Evolutionary conservation across 2,329 filamentous ascomycete species (phyloP).

Genomic region (Emergomyces orientalis): DNA sequence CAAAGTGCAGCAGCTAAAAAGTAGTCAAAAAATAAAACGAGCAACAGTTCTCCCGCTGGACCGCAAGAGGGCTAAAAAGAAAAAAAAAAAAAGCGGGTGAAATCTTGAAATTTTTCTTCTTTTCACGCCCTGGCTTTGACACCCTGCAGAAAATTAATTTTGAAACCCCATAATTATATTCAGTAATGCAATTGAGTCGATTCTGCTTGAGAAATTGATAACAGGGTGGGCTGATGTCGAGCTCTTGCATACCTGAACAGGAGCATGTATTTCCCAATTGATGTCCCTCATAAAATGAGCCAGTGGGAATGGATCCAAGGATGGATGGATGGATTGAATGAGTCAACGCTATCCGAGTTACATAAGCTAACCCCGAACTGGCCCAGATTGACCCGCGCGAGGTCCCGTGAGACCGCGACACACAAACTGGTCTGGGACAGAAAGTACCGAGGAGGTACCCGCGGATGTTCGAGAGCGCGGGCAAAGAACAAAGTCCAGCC

Average conservation of each 20-base stretch:
- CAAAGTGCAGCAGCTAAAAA: not conserved
- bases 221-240: no score
- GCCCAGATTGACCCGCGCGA: not conserved
- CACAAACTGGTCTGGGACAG: no score
- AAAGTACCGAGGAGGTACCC: not conserved
- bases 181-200: not conserved
- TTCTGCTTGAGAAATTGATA: not conserved
- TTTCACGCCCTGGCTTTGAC: not conserved
- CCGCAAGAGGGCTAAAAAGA: not conserved
- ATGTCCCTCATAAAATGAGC: no score
- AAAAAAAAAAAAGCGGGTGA: not conserved
- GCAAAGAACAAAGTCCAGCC: not conserved
- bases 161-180: no score
- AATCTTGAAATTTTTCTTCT: not conserved
- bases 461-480: not conserved
- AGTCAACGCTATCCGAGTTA: not conserved
- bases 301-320: no score
- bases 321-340: no score
- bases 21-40: not conserved
- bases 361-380: not conserved
- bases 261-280: not conserved
- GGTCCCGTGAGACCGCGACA: slow-evolving; percentile 5
- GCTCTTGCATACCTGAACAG: no score
- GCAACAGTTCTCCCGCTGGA: not conserved
- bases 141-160: not conserved